phyloP scores from a whole-genome alignment of 2,329 filamentous ascomycete genomes.

The Coleophoma eucalyptorum region DNA sequence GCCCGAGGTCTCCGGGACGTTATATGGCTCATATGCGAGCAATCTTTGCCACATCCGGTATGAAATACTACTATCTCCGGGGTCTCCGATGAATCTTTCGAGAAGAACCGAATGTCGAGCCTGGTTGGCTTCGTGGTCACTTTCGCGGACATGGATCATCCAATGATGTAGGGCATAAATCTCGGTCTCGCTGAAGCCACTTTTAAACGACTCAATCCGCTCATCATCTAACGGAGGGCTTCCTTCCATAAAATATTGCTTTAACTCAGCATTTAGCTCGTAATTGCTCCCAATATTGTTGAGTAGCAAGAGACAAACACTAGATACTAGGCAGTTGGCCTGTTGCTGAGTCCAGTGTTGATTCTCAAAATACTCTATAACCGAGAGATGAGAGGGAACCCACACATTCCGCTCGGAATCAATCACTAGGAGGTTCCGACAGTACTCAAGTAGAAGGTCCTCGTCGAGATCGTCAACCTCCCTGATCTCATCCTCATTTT shows the following conservation, averaged over 20 bases:
- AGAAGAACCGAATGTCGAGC: not conserved
- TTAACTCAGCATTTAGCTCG: not conserved
- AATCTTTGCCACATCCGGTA: slow-evolving; percentile 4
- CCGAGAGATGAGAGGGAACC: slow-evolving; percentile 23
- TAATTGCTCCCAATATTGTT: not conserved
- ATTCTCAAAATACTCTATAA: slow-evolving; percentile 23
- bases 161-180: slow-evolving; percentile 3
- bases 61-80: slow-evolving; percentile 3
- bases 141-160: not conserved
- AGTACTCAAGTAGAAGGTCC: slow-evolving; percentile 13
- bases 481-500: slow-evolving; percentile 4
- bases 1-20: not conserved
- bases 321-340: slow-evolving; percentile 6
- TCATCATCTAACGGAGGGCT: too few species aligned
- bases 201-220: too few species aligned
- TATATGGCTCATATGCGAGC: not conserved
- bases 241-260: not conserved
- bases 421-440: slow-evolving; percentile 20
- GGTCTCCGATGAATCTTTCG: slow-evolving; percentile 4
- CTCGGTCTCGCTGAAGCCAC: not conserved
- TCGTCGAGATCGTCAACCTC: slow-evolving; percentile 8
- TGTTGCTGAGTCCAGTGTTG: slow-evolving; percentile 10
- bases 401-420: slow-evolving; percentile 14
- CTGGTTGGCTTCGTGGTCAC: not conserved
- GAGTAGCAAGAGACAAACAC: slow-evolving; percentile 7